phyloP scores from a whole-genome alignment of 2,329 filamentous ascomycete species.

The Lecanicillium sp. region DNA sequence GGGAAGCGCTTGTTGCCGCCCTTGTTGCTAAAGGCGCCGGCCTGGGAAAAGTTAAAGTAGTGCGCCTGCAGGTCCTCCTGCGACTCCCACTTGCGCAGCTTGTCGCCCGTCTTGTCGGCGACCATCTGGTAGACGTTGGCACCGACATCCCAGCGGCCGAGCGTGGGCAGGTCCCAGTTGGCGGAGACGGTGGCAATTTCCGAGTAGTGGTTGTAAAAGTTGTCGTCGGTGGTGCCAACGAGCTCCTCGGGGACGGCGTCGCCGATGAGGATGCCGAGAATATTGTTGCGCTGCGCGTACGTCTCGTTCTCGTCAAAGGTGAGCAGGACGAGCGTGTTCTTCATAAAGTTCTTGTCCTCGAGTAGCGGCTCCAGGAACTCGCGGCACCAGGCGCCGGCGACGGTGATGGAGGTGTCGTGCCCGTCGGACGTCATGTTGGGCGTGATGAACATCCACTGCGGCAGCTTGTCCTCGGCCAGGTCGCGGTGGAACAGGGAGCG shows the following conservation, averaged over 20 bases:
- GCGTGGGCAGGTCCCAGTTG: slow-evolving; percentile 63
- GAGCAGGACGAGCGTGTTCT: slow-evolving; percentile 66
- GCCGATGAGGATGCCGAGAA: slow-evolving; percentile 65
- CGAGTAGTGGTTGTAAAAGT: slow-evolving; percentile 69
- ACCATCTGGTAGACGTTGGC: slow-evolving; percentile 62
- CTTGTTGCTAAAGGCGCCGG: slow-evolving; percentile 35
- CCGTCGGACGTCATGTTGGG: slow-evolving; percentile 72
- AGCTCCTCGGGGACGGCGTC: slow-evolving; percentile 61
- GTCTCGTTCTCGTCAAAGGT: slow-evolving; percentile 75
- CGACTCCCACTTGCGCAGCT: slow-evolving; percentile 28
- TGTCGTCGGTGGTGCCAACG: slow-evolving; percentile 58
- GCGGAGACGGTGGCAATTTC: slow-evolving; percentile 57
- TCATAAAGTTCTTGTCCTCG: slow-evolving; percentile 61
- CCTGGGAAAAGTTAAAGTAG: slow-evolving; percentile 48
- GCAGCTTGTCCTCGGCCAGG: slow-evolving; percentile 52
- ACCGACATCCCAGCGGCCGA: slow-evolving; percentile 65
- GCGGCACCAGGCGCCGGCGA: slow-evolving; percentile 60
- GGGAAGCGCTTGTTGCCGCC: slow-evolving; percentile 27
- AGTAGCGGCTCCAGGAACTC: slow-evolving; percentile 65
- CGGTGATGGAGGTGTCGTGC: slow-evolving; percentile 64
- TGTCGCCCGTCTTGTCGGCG: slow-evolving; percentile 52
- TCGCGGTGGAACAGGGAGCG: slow-evolving; percentile 56
- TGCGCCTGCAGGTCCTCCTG: slow-evolving; percentile 27
- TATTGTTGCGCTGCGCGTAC: slow-evolving; percentile 58
- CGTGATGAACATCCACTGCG: slow-evolving; percentile 66